Conservation (phyloP, 257 asterid species). For the Solanum dulcamara region DNA sequence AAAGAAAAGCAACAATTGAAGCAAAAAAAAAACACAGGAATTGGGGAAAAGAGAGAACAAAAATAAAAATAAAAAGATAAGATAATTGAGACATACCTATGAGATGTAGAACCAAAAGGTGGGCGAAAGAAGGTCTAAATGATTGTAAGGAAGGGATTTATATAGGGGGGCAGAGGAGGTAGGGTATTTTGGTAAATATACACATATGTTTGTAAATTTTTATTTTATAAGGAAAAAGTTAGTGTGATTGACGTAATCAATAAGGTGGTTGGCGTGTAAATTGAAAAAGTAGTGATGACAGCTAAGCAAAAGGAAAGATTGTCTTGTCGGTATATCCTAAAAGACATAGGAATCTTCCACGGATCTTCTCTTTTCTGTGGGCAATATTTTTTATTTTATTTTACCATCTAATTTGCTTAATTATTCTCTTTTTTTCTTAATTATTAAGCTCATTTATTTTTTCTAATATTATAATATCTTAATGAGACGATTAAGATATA, state of each 20-base stretch:
- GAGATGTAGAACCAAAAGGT: neutral
- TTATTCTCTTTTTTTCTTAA: neutral
- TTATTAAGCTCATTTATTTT: neutral
- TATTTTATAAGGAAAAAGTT: neutral
- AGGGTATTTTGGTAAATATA: neutral
- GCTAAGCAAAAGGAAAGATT: neutral
- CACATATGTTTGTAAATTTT: neutral
- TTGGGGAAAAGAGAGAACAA: neutral
- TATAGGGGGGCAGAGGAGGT: conserved; percentile 27
- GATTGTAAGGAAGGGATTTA: neutral
- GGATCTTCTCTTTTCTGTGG: neutral
- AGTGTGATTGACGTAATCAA: neutral
- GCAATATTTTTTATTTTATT: neutral
- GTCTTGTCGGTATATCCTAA: neutral
- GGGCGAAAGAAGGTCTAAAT: conserved; percentile 13
- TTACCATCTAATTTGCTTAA: neutral
- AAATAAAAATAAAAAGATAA: neutral
- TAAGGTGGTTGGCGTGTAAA: neutral
- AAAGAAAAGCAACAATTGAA: neutral
- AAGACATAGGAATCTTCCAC: neutral
- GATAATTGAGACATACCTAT: conserved; percentile 14
- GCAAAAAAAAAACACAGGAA: neutral
- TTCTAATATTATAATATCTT: neutral
- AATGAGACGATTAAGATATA: too few species aligned
- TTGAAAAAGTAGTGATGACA: neutral